phyloP scores from a whole-genome alignment of 305 asterid species.

The Fraxinus greggii region DNA sequence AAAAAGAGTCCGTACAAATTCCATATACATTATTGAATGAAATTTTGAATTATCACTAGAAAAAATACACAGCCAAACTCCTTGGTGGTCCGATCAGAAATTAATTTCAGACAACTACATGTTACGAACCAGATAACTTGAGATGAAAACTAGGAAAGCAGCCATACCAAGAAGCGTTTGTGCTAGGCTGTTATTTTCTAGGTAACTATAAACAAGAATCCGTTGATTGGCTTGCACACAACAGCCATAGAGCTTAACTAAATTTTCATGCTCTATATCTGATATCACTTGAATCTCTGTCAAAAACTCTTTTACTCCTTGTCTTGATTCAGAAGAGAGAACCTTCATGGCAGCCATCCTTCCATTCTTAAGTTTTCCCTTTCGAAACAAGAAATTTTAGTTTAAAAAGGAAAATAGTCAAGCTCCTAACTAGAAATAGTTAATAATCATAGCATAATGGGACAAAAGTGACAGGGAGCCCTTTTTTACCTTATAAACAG shows the following conservation, averaged over 20 bases:
- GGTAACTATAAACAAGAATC: slow-evolving; percentile 85
- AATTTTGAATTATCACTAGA: not conserved
- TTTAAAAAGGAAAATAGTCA: slow-evolving; percentile 11
- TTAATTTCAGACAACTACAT: not conserved
- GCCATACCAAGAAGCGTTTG: slow-evolving; percentile 79
- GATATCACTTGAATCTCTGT: slow-evolving; percentile 89
- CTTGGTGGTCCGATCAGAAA: not conserved
- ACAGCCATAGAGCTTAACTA: slow-evolving; percentile 89
- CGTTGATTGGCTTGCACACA: slow-evolving; percentile 80
- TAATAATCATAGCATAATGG: not conserved
- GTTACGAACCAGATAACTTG: not conserved
- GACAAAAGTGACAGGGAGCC: not conserved
- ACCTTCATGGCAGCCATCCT: slow-evolving; percentile 88
- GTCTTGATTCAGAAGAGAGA: slow-evolving; percentile 74
- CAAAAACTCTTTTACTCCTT: slow-evolving; percentile 82
- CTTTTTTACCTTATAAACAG: slow-evolving; percentile 69
- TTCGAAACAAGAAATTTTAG: slow-evolving; percentile 9
- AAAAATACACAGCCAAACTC: not conserved
- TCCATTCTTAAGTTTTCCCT: slow-evolving; percentile 81
- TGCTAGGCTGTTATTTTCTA: slow-evolving; percentile 84
- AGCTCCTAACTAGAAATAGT: slow-evolving; percentile 2
- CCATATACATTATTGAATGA: not conserved
- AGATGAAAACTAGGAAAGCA: slow-evolving; percentile 10
- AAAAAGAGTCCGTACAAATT: not conserved
- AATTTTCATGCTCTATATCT: slow-evolving; percentile 69